Percentiles rank a stretch among this genome's conserved stretches.
These are phyloP conservation scores for Apophysomyces trapeziformis DNA, from an alignment of 371 early-diverging fungal species.

Conservation along the genomic window DNA sequence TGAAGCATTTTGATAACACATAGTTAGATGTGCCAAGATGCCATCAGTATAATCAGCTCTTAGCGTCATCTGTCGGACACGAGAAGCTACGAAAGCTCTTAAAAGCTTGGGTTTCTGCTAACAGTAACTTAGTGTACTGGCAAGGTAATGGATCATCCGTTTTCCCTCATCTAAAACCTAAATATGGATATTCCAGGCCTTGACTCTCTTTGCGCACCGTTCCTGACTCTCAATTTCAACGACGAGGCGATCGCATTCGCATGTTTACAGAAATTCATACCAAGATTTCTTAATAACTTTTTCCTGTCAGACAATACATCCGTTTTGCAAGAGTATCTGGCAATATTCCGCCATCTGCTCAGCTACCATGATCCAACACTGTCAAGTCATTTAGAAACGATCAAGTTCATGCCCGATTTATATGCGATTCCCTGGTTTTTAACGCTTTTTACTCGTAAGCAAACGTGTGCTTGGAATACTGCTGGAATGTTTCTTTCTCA, in stretches of 20 bases:
- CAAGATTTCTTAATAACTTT: constrained; percentile 68
- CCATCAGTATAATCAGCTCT: constrained; percentile 80
- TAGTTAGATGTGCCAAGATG: constrained; percentile 80
- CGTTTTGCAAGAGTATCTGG: constrained; percentile 69
- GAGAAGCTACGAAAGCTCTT: constrained; percentile 68
- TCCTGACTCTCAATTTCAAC: constrained; percentile 73
- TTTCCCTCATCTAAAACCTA: neutral
- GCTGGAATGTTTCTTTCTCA: neutral
- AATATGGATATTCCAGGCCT: constrained; percentile 51
- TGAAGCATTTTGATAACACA: neutral
- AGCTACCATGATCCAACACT: constrained; percentile 80
- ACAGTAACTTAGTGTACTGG: constrained; percentile 80
- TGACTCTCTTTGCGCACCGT: constrained; percentile 82
- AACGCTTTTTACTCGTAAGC: constrained; percentile 81
- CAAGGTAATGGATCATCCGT: constrained; percentile 61
- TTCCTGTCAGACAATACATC: constrained; percentile 74
- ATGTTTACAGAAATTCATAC: constrained; percentile 68
- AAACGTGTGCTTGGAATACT: neutral
- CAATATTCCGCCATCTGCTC: constrained; percentile 66
- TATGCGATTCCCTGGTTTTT: constrained; percentile 88
- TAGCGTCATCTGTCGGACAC: constrained; percentile 77
- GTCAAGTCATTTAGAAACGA: constrained; percentile 63
- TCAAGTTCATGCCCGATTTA: constrained; percentile 74
- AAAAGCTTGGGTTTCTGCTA: constrained; percentile 72
- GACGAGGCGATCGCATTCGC: constrained; percentile 76